A percentile compares a stretch with the other conserved stretches of the same genome.
phyloP scores from a whole-genome alignment of 208 protist species.

The Trypanosoma theileri region DNA sequence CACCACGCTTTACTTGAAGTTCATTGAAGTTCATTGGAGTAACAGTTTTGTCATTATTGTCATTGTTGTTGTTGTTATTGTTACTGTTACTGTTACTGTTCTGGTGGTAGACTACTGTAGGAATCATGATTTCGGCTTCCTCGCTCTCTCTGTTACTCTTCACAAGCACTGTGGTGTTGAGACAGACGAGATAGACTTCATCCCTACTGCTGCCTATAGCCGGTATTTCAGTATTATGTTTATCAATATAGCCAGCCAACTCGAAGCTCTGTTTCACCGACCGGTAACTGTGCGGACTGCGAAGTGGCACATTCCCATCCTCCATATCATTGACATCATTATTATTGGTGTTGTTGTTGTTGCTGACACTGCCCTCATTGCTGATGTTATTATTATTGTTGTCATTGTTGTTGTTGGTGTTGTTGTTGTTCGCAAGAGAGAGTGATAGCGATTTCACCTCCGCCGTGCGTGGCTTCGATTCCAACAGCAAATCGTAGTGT shows the following conservation, averaged over 20 bases:
- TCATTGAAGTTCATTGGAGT: not conserved
- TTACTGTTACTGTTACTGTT: no score
- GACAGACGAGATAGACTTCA: conserved; percentile 60
- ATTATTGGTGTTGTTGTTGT: no score
- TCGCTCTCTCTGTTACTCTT: not conserved
- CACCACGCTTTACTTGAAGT: conserved; percentile 38
- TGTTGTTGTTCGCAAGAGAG: no score
- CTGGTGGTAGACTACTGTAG: no score
- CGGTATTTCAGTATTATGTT: conserved; percentile 22
- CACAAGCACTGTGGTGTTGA: conserved; percentile 45
- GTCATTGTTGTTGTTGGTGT: no score
- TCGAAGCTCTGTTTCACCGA: conserved; percentile 35
- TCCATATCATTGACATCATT: not conserved
- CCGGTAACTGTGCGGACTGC: not conserved
- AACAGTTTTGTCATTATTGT: conserved; percentile 3
- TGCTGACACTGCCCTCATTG: no score
- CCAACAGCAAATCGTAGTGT: conserved; percentile 37
- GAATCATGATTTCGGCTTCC: no score
- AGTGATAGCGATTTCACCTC: no score
- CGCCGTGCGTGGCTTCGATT: conserved; percentile 19
- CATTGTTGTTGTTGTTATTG: not conserved
- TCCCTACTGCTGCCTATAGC: conserved; percentile 27
- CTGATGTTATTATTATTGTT: no score
- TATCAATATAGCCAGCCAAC: conserved; percentile 51
- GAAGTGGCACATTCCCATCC: not conserved